Evolutionary conservation across 345 rosid species (phyloP).

Genomic region (Melastoma malabathricum): DNA sequence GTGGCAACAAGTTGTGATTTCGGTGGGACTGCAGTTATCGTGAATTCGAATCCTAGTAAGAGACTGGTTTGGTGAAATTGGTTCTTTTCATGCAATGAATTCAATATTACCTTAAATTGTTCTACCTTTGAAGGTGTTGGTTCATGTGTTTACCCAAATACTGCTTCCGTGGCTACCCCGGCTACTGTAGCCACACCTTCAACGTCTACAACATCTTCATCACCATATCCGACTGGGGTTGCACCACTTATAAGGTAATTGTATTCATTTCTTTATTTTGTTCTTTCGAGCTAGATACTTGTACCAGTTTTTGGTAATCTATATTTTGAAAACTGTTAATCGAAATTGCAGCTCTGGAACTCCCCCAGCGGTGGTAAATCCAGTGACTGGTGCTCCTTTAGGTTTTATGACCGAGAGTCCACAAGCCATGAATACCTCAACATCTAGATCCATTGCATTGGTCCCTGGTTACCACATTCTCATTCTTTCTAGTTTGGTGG

Average conservation of each 20-base stretch:
- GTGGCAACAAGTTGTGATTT: slow-evolving; percentile 75
- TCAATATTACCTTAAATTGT: not conserved
- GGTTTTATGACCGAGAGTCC: slow-evolving; percentile 26
- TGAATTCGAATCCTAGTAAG: slow-evolving; percentile 76
- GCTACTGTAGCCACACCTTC: slow-evolving; percentile 16
- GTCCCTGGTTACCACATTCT: slow-evolving; percentile 12
- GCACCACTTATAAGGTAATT: too few relatives aligned
- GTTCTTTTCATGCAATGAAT: not conserved
- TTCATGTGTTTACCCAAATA: slow-evolving; percentile 57
- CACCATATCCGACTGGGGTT: slow-evolving; percentile 4
- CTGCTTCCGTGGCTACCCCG: slow-evolving; percentile 37
- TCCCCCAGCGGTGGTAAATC: slow-evolving; percentile 47
- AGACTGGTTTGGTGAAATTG: not conserved
- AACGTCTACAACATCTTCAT: slow-evolving; percentile 27
- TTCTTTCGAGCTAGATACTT: not conserved
- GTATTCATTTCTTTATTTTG: not conserved
- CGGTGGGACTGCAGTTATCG: slow-evolving; percentile 56
- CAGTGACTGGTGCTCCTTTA: slow-evolving; percentile 15
- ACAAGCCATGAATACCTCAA: slow-evolving; percentile 18
- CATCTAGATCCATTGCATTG: slow-evolving; percentile 19
- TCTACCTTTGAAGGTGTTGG: slow-evolving; percentile 48
- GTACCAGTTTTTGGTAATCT: not conserved
- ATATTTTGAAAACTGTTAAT: not conserved
- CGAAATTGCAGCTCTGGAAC: slow-evolving; percentile 19
- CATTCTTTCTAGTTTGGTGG: slow-evolving; percentile 16